phyloP scores from a whole-genome alignment of 352 stramenopile species.

The Phytophthora crassamura region DNA sequence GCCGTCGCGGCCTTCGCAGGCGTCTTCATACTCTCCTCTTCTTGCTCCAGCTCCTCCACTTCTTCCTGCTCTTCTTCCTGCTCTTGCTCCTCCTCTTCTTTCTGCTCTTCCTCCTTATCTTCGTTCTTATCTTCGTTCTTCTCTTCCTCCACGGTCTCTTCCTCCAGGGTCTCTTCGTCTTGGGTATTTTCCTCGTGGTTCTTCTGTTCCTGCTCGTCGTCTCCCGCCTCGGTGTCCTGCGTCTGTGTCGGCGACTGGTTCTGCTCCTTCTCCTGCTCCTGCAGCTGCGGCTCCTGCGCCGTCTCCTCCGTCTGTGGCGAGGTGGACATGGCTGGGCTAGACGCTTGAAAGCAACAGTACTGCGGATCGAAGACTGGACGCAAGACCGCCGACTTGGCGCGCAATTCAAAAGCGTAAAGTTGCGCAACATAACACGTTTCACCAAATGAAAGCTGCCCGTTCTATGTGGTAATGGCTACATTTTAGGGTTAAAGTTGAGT shows the following conservation, averaged over 20 bases:
- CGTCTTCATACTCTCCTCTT: slow-evolving; percentile 6
- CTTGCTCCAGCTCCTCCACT: background rate
- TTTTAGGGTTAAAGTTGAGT: slow-evolving; percentile 5
- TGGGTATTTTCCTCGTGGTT: background rate
- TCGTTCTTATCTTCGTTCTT: background rate
- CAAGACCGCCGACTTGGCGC: slow-evolving; percentile 15
- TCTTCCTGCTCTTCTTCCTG: background rate
- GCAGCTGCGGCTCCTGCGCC: background rate
- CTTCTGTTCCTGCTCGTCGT: slow-evolving; percentile 2
- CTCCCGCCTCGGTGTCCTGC: background rate
- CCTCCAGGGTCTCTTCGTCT: too few species aligned
- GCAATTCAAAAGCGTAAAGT: slow-evolving; percentile 21
- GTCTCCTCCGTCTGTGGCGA: slow-evolving; percentile 8
- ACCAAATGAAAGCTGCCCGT: too few species aligned
- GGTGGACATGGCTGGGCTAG: slow-evolving; percentile 16
- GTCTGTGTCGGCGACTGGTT: background rate
- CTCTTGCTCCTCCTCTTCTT: background rate
- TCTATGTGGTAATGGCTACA: too few species aligned
- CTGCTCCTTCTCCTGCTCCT: background rate
- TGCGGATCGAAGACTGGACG: slow-evolving; percentile 22
- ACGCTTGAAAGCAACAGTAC: slow-evolving; percentile 9
- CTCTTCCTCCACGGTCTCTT: background rate
- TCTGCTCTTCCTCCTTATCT: background rate
- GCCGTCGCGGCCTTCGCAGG: slow-evolving; percentile 9
- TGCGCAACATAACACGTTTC: slow-evolving; percentile 13